Conservation (phyloP, 805 yeast species). For the Ogataea pignaliae region DNA sequence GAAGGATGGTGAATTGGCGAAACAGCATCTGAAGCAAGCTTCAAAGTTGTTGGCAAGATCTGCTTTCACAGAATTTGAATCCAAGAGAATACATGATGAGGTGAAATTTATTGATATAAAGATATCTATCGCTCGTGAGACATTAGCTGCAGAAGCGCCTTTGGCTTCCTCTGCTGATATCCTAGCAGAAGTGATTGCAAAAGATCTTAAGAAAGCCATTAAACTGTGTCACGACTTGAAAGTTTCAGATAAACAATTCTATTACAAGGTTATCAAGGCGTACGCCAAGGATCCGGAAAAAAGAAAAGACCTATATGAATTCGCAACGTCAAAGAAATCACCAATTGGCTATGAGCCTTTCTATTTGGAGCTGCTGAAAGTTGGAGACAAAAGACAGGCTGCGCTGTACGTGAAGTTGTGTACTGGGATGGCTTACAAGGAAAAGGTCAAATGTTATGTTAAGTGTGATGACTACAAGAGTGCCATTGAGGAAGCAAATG, state of each 20-base stretch:
- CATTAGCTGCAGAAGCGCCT: slow-evolving; percentile 19
- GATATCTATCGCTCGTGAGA: slow-evolving; percentile 33
- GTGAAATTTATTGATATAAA: slow-evolving; percentile 31
- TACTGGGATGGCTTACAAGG: slow-evolving; percentile 37
- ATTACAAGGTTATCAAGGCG: slow-evolving; percentile 48
- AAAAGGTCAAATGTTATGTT: slow-evolving; percentile 46
- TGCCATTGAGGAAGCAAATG: slow-evolving; percentile 48
- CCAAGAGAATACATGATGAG: slow-evolving; percentile 41
- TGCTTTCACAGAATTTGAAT: slow-evolving; percentile 31
- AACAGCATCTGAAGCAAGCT: slow-evolving; percentile 25
- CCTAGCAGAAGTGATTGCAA: slow-evolving; percentile 37
- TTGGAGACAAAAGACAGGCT: slow-evolving; percentile 58
- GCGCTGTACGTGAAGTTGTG: slow-evolving; percentile 55
- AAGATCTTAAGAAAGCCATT: slow-evolving; percentile 47
- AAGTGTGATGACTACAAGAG: slow-evolving; percentile 46
- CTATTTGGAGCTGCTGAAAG: slow-evolving; percentile 46
- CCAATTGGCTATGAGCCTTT: slow-evolving; percentile 72
- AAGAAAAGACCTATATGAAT: slow-evolving; percentile 47
- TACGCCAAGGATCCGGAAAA: slow-evolving; percentile 46
- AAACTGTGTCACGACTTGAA: slow-evolving; percentile 49
- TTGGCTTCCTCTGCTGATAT: slow-evolving; percentile 42
- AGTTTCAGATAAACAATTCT: slow-evolving; percentile 52
- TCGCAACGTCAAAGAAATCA: slow-evolving; percentile 49
- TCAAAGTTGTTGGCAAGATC: slow-evolving; percentile 30
- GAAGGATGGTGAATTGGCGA: slow-evolving; percentile 17